phyloP scores from a whole-genome alignment of 176 grass and related monocot genomes.

The Aegilops tauschii region DNA sequence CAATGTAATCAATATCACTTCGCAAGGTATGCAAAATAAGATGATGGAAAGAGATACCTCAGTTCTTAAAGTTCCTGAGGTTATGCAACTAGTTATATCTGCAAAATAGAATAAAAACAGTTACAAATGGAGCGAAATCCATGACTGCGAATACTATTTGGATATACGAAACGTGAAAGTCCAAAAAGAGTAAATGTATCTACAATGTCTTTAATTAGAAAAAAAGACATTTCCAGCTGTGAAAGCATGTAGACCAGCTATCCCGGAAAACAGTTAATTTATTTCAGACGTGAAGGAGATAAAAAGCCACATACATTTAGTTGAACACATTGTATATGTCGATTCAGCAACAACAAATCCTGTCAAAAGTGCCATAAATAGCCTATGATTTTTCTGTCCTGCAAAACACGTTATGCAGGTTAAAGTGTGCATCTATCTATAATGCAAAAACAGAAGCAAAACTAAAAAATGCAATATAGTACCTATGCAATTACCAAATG shows the following conservation, averaged over 20 bases:
- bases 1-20: constrained; percentile 9
- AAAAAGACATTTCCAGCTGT: neutral
- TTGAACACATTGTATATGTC: constrained; percentile 93
- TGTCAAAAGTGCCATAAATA: constrained; percentile 89
- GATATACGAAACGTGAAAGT: neutral
- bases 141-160: neutral
- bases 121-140: constrained; percentile 1
- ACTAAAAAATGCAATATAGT: constrained; percentile 11
- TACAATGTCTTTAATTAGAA: neutral
- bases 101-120: constrained; percentile 35
- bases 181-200: neutral
- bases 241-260: constrained; percentile 2
- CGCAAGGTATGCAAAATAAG: constrained; percentile 12
- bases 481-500: constrained; percentile 99
- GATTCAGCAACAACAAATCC: constrained; percentile 95
- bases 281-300: constrained; percentile 27
- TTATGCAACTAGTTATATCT: constrained; percentile 81
- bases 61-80: constrained; percentile 55
- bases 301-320: constrained; percentile 58
- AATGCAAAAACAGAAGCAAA: neutral
- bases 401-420: constrained; percentile 30
- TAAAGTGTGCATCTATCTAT: constrained; percentile 5
- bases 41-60: constrained; percentile 58
- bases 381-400: constrained; percentile 82
- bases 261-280: neutral